A percentile compares a stretch with the other conserved stretches of the same genome.
phyloP scores from a whole-genome alignment of 2,329 filamentous ascomycete genomes.

The Dryadomyces quercus-mongolicae region DNA sequence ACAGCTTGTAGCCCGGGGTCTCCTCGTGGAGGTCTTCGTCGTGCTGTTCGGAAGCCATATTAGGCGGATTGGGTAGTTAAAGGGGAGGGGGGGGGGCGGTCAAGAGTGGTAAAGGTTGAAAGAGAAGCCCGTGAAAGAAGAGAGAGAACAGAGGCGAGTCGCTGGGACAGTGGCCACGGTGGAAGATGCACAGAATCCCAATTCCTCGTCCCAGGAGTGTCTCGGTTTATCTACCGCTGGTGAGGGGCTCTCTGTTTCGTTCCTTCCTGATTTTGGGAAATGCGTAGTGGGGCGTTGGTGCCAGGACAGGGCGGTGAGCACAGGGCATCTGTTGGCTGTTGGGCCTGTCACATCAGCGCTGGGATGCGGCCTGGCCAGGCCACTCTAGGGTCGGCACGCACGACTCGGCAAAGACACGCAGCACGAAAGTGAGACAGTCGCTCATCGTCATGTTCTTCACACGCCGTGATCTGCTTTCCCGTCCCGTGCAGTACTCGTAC shows the following conservation, averaged over 20 bases:
- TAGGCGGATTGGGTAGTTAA: constrained; percentile 15
- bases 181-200: background rate
- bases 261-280: background rate
- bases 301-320: constrained; percentile 2
- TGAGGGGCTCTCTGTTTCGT: constrained; percentile 2
- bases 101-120: background rate
- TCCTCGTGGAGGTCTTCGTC: constrained; percentile 70
- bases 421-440: no score
- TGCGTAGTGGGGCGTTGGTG: constrained; percentile 1
- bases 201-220: background rate
- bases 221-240: background rate
- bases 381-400: background rate
- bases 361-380: background rate
- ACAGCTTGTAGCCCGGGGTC: constrained; percentile 95
- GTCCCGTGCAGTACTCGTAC: no score
- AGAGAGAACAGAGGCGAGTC: background rate
- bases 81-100: constrained; percentile 4
- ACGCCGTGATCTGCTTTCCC: no score
- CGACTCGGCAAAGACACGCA: no score
- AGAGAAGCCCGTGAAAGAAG: background rate
- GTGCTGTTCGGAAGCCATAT: constrained; percentile 50
- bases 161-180: background rate
- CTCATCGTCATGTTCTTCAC: no score
- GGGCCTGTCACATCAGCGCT: background rate
- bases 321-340: background rate